These are phyloP conservation scores for Peniophora sp. DNA, from an alignment of 1,284 basidiomycete genomes.

Conservation along the genomic window DNA sequence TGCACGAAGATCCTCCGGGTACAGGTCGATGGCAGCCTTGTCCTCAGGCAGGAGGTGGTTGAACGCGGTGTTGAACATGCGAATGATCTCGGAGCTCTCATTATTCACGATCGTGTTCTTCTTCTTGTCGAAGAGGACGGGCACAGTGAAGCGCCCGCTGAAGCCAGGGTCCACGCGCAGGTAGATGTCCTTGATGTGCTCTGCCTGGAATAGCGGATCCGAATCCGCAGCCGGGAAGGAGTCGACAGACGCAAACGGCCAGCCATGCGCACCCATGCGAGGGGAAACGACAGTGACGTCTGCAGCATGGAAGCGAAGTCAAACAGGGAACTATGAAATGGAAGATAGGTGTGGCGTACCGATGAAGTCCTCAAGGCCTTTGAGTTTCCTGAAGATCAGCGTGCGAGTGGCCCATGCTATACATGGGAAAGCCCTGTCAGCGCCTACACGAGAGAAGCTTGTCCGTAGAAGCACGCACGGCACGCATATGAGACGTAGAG, in stretches of 20 bases:
- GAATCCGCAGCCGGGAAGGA: constrained; percentile 63
- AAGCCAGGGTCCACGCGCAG: constrained; percentile 69
- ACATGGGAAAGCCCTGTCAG: neutral
- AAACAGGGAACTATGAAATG: constrained; percentile 5
- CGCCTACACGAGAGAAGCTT: neutral
- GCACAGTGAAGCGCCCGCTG: constrained; percentile 76
- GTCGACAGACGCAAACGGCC: constrained; percentile 78
- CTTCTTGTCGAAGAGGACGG: constrained; percentile 95
- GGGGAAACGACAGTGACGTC: constrained; percentile 83
- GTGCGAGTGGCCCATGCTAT: constrained; percentile 90
- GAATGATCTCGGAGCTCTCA: constrained; percentile 90
- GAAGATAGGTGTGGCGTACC: constrained; percentile 37
- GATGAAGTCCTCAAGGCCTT: constrained; percentile 83
- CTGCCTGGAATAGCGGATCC: constrained; percentile 64
- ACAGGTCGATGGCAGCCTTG: constrained; percentile 65
- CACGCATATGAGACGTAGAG: constrained; percentile 80
- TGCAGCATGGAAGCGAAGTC: constrained; percentile 18
- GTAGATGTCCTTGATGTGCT: constrained; percentile 85
- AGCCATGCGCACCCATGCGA: constrained; percentile 76
- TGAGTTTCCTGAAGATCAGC: constrained; percentile 84
- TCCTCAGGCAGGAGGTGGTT: constrained; percentile 62
- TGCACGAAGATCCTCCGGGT: constrained; percentile 62
- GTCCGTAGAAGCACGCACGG: constrained; percentile 42
- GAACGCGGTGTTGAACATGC: constrained; percentile 85
- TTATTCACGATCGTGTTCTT: constrained; percentile 89